Conservation (phyloP, 2,329 filamentous ascomycete species). For the Alternaria sp. region DNA sequence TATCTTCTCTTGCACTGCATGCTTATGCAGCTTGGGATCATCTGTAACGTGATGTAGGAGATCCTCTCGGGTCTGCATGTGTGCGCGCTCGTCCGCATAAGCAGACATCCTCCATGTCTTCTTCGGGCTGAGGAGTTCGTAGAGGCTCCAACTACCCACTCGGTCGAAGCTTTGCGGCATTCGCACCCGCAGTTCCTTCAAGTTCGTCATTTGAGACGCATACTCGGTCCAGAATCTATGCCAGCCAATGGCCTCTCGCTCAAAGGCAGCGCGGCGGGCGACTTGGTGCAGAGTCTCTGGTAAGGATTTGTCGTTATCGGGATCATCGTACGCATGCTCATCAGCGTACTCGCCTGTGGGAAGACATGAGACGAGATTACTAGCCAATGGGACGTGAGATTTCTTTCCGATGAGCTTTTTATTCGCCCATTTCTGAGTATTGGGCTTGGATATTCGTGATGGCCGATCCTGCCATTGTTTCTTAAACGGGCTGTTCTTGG, state of each 20-base stretch:
- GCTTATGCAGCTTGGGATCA: neutral
- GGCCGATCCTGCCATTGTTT: slow-evolving; percentile 9
- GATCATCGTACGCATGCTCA: neutral
- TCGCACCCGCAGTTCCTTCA: slow-evolving; percentile 31
- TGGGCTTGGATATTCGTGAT: slow-evolving; percentile 3
- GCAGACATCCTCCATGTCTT: slow-evolving; percentile 29
- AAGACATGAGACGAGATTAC: slow-evolving; percentile 12
- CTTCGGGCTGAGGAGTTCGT: slow-evolving; percentile 24
- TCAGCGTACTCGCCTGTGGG: slow-evolving; percentile 25
- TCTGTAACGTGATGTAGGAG: neutral
- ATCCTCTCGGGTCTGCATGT: slow-evolving; percentile 31
- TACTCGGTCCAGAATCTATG: slow-evolving; percentile 38
- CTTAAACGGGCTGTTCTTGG: slow-evolving; percentile 13
- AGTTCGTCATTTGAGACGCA: slow-evolving; percentile 22
- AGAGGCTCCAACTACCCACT: slow-evolving; percentile 27
- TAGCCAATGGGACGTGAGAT: slow-evolving; percentile 16
- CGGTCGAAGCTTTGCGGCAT: slow-evolving; percentile 36
- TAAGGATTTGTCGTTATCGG: slow-evolving; percentile 13
- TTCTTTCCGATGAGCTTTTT: neutral
- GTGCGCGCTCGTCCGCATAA: slow-evolving; percentile 32
- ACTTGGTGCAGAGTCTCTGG: slow-evolving; percentile 20
- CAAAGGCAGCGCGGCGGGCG: slow-evolving; percentile 28
- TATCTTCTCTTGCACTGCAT: slow-evolving; percentile 12
- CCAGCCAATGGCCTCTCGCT: slow-evolving; percentile 38
- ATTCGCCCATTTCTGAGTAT: slow-evolving; percentile 7